Conservation (phyloP, 2,329 filamentous ascomycete species). For the Phoma sp. region DNA sequence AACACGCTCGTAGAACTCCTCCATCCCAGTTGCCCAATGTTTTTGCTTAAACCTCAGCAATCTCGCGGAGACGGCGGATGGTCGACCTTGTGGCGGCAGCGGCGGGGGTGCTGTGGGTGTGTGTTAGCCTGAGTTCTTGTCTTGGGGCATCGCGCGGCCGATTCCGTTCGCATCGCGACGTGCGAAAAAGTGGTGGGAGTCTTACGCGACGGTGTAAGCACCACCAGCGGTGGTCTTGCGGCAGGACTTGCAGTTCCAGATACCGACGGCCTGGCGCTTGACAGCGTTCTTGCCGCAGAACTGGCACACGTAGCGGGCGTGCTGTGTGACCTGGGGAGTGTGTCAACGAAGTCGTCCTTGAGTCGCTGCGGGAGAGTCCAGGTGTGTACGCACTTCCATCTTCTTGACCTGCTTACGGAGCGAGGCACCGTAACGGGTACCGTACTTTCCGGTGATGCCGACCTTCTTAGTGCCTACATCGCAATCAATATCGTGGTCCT, state of each 20-base stretch:
- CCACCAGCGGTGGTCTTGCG: constrained; percentile 92
- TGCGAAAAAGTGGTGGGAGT: constrained; percentile 14
- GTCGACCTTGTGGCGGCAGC: constrained; percentile 94
- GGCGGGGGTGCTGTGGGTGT: constrained; percentile 75
- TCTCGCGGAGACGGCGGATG: constrained; percentile 95
- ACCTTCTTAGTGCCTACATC: constrained; percentile 64
- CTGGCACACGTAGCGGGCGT: constrained; percentile 93
- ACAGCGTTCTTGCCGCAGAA: constrained; percentile 93
- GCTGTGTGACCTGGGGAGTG: constrained; percentile 75
- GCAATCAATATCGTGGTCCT: constrained; percentile 25
- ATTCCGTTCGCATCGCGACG: neutral
- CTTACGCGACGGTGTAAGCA: constrained; percentile 96
- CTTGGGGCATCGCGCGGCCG: neutral
- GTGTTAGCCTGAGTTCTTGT: constrained; percentile 32
- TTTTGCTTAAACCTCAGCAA: constrained; percentile 82
- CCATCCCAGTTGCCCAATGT: constrained; percentile 36
- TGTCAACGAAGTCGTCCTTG: constrained; percentile 28
- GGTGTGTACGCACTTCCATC: constrained; percentile 70
- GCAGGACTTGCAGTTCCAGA: constrained; percentile 97
- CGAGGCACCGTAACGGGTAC: constrained; percentile 97
- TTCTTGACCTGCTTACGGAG: constrained; percentile 99
- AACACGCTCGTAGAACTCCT: constrained; percentile 46
- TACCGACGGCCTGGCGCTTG: constrained; percentile 86
- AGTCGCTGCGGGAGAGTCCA: constrained; percentile 7
- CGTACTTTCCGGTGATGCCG: constrained; percentile 97